phyloP scores from a whole-genome alignment of 352 stramenopile species.

The Pseudoperonospora humuli region DNA sequence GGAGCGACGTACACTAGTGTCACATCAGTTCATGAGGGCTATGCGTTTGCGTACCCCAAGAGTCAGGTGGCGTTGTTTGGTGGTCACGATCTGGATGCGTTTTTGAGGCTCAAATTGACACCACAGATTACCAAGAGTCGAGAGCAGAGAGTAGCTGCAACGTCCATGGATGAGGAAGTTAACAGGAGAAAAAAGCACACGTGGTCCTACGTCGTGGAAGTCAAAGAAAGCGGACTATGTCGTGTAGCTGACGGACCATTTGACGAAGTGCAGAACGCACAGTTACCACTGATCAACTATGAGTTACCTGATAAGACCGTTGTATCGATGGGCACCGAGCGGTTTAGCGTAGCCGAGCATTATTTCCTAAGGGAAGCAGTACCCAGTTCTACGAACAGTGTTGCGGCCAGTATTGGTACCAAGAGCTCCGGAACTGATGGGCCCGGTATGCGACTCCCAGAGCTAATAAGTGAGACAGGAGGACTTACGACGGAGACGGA shows the following conservation, averaged over 20 bases:
- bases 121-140: slow-evolving; percentile 24
- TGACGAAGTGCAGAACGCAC: slow-evolving; percentile 60
- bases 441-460: slow-evolving; percentile 45
- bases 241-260: slow-evolving; percentile 64
- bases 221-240: slow-evolving; percentile 70
- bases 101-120: slow-evolving; percentile 46
- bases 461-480: slow-evolving; percentile 57
- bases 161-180: slow-evolving; percentile 21
- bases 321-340: slow-evolving; percentile 77
- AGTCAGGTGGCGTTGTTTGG: slow-evolving; percentile 50
- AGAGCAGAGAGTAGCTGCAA: slow-evolving; percentile 6
- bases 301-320: slow-evolving; percentile 77
- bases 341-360: slow-evolving; percentile 85
- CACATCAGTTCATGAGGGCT: slow-evolving; percentile 72
- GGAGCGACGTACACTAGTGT: slow-evolving; percentile 69
- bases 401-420: slow-evolving; percentile 1
- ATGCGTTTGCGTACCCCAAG: slow-evolving; percentile 61
- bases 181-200: slow-evolving; percentile 25
- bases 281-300: slow-evolving; percentile 64
- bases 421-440: slow-evolving; percentile 1
- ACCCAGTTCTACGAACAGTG: slow-evolving; percentile 3
- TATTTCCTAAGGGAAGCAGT: slow-evolving; percentile 50
- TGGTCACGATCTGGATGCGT: slow-evolving; percentile 57
- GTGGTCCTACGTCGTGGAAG: slow-evolving; percentile 56
- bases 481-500: slow-evolving; percentile 62